Conservation (phyloP, 108 stramenopile species). For the Skeletonema potamos region DNA sequence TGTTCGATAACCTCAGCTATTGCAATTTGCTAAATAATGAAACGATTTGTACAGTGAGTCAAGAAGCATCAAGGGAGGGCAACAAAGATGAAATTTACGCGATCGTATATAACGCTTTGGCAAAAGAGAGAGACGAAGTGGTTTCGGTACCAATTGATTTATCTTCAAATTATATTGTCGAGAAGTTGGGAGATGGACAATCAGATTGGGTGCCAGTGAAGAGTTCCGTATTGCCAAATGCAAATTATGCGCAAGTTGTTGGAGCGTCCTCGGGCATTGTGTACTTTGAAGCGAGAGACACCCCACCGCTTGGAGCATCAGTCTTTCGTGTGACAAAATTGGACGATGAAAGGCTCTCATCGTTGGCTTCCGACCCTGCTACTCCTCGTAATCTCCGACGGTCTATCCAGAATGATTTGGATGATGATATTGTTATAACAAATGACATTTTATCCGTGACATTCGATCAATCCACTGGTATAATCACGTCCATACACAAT, state of each 20-base stretch:
- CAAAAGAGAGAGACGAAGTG: conserved; percentile 38
- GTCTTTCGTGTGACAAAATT: conserved; percentile 41
- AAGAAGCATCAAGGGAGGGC: conserved; percentile 18
- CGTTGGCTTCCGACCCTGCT: neutral
- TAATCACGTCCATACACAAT: conserved; percentile 39
- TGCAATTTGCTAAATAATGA: conserved; percentile 88
- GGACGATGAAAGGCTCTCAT: neutral
- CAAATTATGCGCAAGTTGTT: conserved; percentile 26
- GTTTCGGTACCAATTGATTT: conserved; percentile 74
- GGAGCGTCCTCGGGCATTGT: conserved; percentile 20
- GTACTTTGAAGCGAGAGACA: conserved; percentile 35
- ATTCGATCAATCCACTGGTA: conserved; percentile 39
- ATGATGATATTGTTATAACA: conserved; percentile 13
- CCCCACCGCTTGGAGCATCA: conserved; percentile 48
- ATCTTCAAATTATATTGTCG: conserved; percentile 26
- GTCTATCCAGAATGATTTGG: neutral
- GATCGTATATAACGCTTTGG: conserved; percentile 87
- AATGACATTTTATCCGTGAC: conserved; percentile 36
- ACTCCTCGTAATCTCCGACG: neutral
- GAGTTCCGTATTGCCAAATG: conserved; percentile 24
- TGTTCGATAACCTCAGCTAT: conserved; percentile 44
- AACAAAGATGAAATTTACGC: conserved; percentile 50
- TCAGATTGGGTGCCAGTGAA: conserved; percentile 22
- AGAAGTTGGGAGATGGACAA: conserved; percentile 10
- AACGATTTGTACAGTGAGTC: conserved; percentile 74